These are phyloP conservation scores for Plectranthus barbatus DNA, from an alignment of 257 asterid species.

Conservation along the genomic window DNA sequence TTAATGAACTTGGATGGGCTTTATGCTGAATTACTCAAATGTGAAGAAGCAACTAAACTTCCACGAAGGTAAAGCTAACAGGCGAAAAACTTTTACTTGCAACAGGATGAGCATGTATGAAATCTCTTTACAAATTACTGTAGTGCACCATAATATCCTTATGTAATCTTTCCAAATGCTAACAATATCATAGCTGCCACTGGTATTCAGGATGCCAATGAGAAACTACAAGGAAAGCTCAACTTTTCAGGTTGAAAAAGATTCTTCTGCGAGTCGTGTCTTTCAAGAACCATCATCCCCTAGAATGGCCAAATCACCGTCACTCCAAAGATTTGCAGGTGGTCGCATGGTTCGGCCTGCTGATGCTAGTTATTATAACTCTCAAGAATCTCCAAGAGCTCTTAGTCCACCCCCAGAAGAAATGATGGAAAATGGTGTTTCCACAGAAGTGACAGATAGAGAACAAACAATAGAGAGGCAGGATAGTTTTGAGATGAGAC, in stretches of 20 bases:
- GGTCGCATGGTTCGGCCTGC: conserved; percentile 61
- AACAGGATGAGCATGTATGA: conserved; percentile 1
- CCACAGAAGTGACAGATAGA: conserved; percentile 48
- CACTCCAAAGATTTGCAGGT: conserved; percentile 78
- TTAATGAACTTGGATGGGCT: conserved; percentile 89
- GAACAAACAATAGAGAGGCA: conserved; percentile 94
- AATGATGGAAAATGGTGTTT: conserved; percentile 68
- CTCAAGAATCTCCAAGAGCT: conserved; percentile 70
- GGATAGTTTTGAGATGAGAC: conserved; percentile 94
- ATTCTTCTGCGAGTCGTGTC: conserved; percentile 63
- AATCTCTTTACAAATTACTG: conserved; percentile 4
- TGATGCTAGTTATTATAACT: conserved; percentile 52
- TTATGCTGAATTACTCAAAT: conserved; percentile 91
- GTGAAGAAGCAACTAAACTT: conserved; percentile 98
- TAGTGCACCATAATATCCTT: conserved; percentile 2
- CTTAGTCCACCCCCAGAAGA: conserved; percentile 92
- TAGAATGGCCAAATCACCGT: conserved; percentile 87
- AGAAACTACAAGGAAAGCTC: conserved; percentile 69
- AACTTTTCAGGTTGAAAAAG: conserved; percentile 81
- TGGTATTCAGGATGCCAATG: conserved; percentile 77
- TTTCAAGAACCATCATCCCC: conserved; percentile 92
- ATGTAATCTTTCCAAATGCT: background rate
- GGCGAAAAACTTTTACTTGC: conserved; percentile 6
- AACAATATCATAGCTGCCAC: background rate
- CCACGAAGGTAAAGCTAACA: conserved; percentile 68